Conservation (phyloP, 164 flowering plant genomes). For the Nymphaea thermarum region DNA sequence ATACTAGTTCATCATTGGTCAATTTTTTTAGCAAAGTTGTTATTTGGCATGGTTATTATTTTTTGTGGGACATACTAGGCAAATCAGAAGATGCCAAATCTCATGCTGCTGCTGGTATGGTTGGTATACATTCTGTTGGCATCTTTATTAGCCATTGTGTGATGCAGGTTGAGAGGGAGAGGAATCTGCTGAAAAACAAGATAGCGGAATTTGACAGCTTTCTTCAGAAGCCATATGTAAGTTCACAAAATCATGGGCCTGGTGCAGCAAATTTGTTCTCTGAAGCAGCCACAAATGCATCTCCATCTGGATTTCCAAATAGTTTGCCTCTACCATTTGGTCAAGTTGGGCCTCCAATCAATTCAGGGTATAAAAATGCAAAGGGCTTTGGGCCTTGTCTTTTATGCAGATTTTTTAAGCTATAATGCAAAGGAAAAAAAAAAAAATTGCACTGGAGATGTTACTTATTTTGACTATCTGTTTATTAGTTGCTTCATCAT, state of each 20-base stretch:
- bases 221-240: conserved; percentile 34
- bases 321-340: conserved; percentile 35
- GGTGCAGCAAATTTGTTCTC: conserved; percentile 20
- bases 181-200: conserved; percentile 54
- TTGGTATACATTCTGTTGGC: neutral
- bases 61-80: too few relatives aligned
- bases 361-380: neutral
- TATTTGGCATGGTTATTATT: too few relatives aligned
- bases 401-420: too few relatives aligned
- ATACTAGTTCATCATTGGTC: too few relatives aligned
- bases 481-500: neutral
- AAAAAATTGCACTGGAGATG: too few relatives aligned
- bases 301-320: conserved; percentile 20
- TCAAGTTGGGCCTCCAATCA: conserved; percentile 31
- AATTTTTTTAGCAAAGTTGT: too few relatives aligned
- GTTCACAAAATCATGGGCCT: conserved; percentile 16
- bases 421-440: too few relatives aligned
- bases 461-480: too few relatives aligned
- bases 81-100: too few relatives aligned
- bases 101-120: too few relatives aligned
- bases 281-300: conserved; percentile 15
- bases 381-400: too few relatives aligned
- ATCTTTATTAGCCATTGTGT: neutral
- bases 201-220: conserved; percentile 59
- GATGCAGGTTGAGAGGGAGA: conserved; percentile 77